Evolutionary conservation across 2,329 filamentous ascomycete species (phyloP).

Genomic region (Pseudogymnoascus verrucosus): DNA sequence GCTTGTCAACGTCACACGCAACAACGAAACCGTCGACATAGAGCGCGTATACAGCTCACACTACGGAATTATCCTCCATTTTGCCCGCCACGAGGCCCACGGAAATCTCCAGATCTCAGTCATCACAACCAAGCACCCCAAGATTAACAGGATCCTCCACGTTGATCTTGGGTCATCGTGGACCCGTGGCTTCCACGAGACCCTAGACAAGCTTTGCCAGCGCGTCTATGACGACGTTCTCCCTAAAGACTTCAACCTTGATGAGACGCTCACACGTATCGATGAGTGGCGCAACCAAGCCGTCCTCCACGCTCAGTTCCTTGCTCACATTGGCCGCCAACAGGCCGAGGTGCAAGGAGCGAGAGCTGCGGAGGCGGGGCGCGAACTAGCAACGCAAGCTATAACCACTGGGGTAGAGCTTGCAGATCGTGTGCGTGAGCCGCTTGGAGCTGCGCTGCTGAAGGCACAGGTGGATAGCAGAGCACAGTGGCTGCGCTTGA

Average conservation of each 20-base stretch:
- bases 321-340: constrained; percentile 36
- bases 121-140: constrained; percentile 49
- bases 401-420: background rate
- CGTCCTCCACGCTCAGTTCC: constrained; percentile 23
- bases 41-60: constrained; percentile 31
- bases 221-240: background rate
- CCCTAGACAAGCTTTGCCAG: constrained; percentile 19
- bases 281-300: background rate
- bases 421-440: constrained; percentile 24
- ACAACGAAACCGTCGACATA: constrained; percentile 39
- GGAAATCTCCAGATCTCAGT: constrained; percentile 52
- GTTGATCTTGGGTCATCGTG: constrained; percentile 45
- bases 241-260: background rate
- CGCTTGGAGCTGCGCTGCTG: constrained; percentile 39
- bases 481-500: constrained; percentile 48
- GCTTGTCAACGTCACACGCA: constrained; percentile 46
- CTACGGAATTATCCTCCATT: constrained; percentile 32
- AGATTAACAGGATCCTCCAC: constrained; percentile 52
- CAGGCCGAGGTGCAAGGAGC: constrained; percentile 13
- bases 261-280: background rate
- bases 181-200: constrained; percentile 20
- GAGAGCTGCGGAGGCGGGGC: background rate
- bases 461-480: constrained; percentile 48
- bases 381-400: background rate
- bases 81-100: constrained; percentile 46